Conservation (phyloP, 2,329 filamentous ascomycete genomes). For the Penicillium sclerotiorum region DNA sequence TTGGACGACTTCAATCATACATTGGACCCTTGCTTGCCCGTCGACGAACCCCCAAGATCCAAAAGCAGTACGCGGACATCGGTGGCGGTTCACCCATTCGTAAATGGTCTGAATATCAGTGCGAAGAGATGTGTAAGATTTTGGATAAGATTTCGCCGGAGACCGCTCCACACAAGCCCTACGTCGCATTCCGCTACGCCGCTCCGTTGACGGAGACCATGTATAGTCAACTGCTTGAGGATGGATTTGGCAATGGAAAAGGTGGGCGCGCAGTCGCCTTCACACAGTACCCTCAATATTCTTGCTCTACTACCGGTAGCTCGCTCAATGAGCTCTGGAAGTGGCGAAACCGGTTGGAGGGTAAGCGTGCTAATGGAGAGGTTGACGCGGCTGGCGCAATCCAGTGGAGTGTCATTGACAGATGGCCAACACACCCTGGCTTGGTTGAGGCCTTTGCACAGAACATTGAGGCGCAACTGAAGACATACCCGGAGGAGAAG, state of each 20-base stretch:
- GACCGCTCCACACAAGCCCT: constrained; percentile 94
- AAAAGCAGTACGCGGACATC: constrained; percentile 93
- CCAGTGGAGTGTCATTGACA: constrained; percentile 95
- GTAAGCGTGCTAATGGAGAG: constrained; percentile 62
- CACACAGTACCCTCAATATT: constrained; percentile 98
- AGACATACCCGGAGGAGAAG: constrained; percentile 79
- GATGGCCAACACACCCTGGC: constrained; percentile 91
- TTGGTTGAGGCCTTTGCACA: constrained; percentile 88
- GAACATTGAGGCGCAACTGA: constrained; percentile 84
- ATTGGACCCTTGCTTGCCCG: constrained; percentile 84
- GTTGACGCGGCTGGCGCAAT: constrained; percentile 68
- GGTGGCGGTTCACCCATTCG: constrained; percentile 97
- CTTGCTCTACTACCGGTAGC: constrained; percentile 94
- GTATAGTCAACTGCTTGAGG: constrained; percentile 78
- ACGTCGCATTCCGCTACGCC: constrained; percentile 96
- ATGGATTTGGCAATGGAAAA: constrained; percentile 86
- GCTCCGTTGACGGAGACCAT: constrained; percentile 91
- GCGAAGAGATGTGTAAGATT: constrained; percentile 93
- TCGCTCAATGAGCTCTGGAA: constrained; percentile 98
- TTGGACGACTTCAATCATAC: constrained; percentile 88
- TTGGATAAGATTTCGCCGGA: constrained; percentile 88
- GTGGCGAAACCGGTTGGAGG: constrained; percentile 84
- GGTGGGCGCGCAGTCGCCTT: constrained; percentile 96
- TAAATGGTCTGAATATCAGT: constrained; percentile 97
- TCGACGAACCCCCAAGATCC: constrained; percentile 90